Conservation (phyloP, 202 grass and related monocot species). For the Brachypodium distachyon region DNA sequence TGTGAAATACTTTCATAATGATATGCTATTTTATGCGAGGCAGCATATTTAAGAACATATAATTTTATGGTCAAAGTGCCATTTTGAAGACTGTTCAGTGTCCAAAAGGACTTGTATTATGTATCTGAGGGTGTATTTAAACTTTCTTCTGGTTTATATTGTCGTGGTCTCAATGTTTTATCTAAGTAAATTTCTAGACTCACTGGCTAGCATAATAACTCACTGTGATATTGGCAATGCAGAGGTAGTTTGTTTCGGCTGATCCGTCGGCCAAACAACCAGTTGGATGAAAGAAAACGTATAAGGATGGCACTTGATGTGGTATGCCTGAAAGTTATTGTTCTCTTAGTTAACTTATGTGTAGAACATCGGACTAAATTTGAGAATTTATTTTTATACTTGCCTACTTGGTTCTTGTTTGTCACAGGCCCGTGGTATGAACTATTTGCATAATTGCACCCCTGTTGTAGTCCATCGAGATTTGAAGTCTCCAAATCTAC, state of each 20-base stretch:
- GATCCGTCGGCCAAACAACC: slow-evolving; percentile 96
- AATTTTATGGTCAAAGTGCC: neutral
- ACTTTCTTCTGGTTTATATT: slow-evolving; percentile 5
- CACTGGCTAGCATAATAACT: neutral
- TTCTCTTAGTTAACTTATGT: slow-evolving; percentile 4
- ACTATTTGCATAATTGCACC: slow-evolving; percentile 96
- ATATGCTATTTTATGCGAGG: too few relatives aligned
- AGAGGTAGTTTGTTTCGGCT: slow-evolving; percentile 99
- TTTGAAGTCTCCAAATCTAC: slow-evolving; percentile 95
- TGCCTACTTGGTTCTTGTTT: slow-evolving; percentile 26
- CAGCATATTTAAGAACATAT: too few relatives aligned
- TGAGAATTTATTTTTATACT: neutral
- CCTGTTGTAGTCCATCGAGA: slow-evolving; percentile 92
- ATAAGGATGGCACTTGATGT: slow-evolving; percentile 98
- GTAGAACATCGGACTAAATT: neutral
- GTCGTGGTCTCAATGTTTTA: slow-evolving; percentile 5
- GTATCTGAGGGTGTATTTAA: neutral
- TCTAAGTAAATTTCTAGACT: neutral
- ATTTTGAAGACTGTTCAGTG: neutral
- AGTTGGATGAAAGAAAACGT: slow-evolving; percentile 88
- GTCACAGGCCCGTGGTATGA: slow-evolving; percentile 89
- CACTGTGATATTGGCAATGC: slow-evolving; percentile 37
- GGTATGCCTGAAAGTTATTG: slow-evolving; percentile 38
- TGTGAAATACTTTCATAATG: too few relatives aligned
- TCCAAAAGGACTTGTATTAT: neutral